phyloP scores from a whole-genome alignment of 495 filamentous ascomycete species.

The Parathielavia appendiculata region DNA sequence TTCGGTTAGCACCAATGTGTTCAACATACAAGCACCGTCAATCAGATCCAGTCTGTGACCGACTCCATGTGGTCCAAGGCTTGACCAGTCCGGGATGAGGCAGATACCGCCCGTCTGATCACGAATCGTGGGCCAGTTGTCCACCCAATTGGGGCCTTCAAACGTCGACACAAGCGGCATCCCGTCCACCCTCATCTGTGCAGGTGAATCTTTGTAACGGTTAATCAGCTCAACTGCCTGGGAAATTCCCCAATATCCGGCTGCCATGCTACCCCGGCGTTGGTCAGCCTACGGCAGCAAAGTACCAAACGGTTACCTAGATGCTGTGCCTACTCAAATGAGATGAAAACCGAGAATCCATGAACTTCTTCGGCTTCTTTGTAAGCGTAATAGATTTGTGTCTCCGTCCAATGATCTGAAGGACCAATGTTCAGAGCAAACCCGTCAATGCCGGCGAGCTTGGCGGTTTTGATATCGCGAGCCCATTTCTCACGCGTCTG shows the following conservation, averaged over 20 bases:
- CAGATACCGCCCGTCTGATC: conserved; percentile 46
- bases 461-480: conserved; percentile 55
- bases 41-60: conserved; percentile 43
- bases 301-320: neutral
- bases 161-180: conserved; percentile 68
- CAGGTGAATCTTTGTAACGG: conserved; percentile 43
- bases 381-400: conserved; percentile 50
- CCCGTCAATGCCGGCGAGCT: conserved; percentile 61
- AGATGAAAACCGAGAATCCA: conserved; percentile 60
- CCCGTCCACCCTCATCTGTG: conserved; percentile 53
- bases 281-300: neutral
- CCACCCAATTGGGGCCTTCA: conserved; percentile 53
- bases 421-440: conserved; percentile 66
- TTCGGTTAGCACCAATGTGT: neutral
- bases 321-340: conserved; percentile 53
- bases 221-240: conserved; percentile 57
- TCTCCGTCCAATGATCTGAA: conserved; percentile 46
- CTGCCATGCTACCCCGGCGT: conserved; percentile 35
- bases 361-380: conserved; percentile 47
- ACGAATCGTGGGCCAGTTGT: conserved; percentile 56
- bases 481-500: conserved; percentile 51
- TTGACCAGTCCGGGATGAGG: conserved; percentile 62
- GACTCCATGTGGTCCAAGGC: conserved; percentile 50
- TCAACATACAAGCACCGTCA: conserved; percentile 52
- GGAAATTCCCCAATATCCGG: conserved; percentile 48